Evolutionary conservation across 495 filamentous ascomycete genomes (phyloP), one percentile per base, ranked within the genome.

Genomic region (Aspergillus ostianus): DNA sequence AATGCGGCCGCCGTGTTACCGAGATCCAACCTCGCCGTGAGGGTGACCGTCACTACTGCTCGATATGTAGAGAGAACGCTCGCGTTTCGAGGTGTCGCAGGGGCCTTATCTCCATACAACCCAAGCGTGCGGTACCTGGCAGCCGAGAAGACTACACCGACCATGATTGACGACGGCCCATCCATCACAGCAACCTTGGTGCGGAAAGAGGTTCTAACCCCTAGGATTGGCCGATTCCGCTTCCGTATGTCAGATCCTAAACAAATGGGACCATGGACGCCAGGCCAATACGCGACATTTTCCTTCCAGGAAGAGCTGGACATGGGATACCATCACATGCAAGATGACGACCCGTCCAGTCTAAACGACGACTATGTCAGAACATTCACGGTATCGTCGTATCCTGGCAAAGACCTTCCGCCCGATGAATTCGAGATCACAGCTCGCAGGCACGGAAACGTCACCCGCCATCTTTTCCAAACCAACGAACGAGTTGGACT

Each of bases 311-410:
- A 79, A 4, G 84, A 90, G 61, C 72, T 93, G 4, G 82, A 88
- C 58, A 69, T 78, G 49, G 91, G 90, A 5, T 96, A 89, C 67
- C 83, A 77, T 52, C 91, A 94, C 67, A 94, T 94, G 91, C 76
- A 85, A 2, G 87, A 93, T 56, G 83, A 85, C 45, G 90, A 93
- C 58, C 90, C 90, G 15, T 77, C 77, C 62, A 88, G 84, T 62
- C 67, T 94, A 47, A 96, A 94, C 61, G 90, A 94, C 61, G 90
- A 96, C 66, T 93, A 85, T 63, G 74, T 92, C 19, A 78, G 91
- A 41, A 93, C 90, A 0, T 94, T 94, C 65, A 94, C 90, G 4
- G 78, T 93, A 6, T 88, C 85, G 0, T 89, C 81, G 2, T 68
- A 75, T 23, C 83, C 85, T 4, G 72, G 73, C 58, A 57, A 72